Evolutionary conservation across 1,284 basidiomycete species (phyloP), one percentile per base, ranked within the genome.

Genomic region (Trichosporon asahii): DNA sequence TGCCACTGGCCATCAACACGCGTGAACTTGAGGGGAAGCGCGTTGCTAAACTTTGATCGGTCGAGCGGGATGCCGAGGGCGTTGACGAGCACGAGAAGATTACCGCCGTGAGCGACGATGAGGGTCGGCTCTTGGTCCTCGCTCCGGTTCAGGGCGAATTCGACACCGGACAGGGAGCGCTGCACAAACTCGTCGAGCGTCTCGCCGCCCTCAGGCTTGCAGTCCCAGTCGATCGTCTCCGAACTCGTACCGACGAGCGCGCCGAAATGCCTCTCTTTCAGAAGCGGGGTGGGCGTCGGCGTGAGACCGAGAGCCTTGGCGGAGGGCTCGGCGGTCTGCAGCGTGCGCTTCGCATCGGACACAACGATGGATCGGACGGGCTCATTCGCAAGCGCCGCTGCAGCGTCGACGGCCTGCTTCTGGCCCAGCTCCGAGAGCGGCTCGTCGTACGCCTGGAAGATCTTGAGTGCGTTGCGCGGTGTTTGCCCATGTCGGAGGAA

Each of bases 131-230:
- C 64, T 23, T 78, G 18, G 61, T 77, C 66, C 25, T 78, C 14
- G 74, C 78, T 14, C 53, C 79, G 18, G 25, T 53, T 55, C 74
- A 80, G 63, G 73, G 77, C n/a, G 44, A 79, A 12, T 27, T 67
- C 66, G 21, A 70, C n/a, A 2, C 53, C 69, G 9, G 53, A 31
- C n/a, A 64, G 64, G 18, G 66, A 66, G 31, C 69, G 69, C 27
- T 65, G 40, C 2, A 70, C 69, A 53, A 70, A 70, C 69, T 70
- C n/a, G 9, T 29, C 37, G 40, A 68, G 66, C 40, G 69, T 68
- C 66, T 70, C 69, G 44, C 69, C 69, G 64, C 40, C 40, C 21
- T 35, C 57, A n/a, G 69, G 69, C 53, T 29, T 21, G 49, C 66
- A 70, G 66, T 67, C 69, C 69, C 69, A 70, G 69, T 70, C 69